Evolutionary conservation across 169 alveolate species (phyloP), one percentile per base, ranked within the genome.

Genomic region (Plasmodium falciparum): DNA sequence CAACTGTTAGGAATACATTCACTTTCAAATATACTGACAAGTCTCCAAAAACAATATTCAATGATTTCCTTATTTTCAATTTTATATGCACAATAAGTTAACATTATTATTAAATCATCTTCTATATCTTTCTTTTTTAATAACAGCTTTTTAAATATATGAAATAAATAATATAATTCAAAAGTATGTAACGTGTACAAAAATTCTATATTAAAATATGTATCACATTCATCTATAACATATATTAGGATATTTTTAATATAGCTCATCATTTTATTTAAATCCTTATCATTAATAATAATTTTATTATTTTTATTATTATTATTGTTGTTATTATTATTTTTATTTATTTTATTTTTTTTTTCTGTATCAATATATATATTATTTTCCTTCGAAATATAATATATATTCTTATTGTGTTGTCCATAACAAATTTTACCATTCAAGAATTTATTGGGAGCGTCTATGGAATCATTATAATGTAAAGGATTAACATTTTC

Each of bases 81-180:
- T 71, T 61, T 86, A 61, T 45, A 86, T 8, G 72, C 92, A 49
- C 92, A 70, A 74, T 86, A 86, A 12, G 88, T 86, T 72, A 86
- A 47, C 88, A 86, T 86, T 4, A 86, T 66, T 12, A 86, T 47
- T 56, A 71, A 17, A 22, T 86, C 88, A 86, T 86, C 83, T 71
- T 71, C 69, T n/a, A 72, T 4, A 6, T 61, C 22, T 26, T 54
- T 83, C 20, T 5, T 56, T 52, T n/a, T 39, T 62, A 86, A 72
- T 54, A 80, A 52, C 3, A 71, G 11, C 2, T 45, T 86, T 26
- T 86, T 86, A 20, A 86, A 72, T 9, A 72, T 3, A 59, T 70
- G n/a, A 39, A 86, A 86, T 12, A 86, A 20, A 33, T 59, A 86
- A n/a, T 54, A 61, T 11, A 70, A 26, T 47, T 72, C 71, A 61